Evolutionary conservation across 192 early-diverging fungal genomes (phyloP), one percentile per base, ranked within the genome.

Genomic region (Thoreauomyces humboldtii): DNA sequence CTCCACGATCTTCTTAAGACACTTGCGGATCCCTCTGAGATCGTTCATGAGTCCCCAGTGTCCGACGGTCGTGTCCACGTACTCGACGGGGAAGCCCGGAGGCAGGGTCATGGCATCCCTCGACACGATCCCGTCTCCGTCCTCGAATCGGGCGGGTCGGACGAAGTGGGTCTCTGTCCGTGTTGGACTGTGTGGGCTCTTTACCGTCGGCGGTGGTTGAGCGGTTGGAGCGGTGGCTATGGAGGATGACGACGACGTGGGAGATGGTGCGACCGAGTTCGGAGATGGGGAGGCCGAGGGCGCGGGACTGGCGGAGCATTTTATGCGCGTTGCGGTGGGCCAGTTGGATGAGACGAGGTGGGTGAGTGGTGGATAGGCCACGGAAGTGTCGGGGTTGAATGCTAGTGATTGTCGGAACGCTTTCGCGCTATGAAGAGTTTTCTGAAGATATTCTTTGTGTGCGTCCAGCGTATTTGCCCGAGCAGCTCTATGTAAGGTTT

Each of bases 21-120:
- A 60, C 41, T 21, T 2, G 22, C 58, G 37, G 1, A 60, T 45
- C 11, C 41, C 58, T 29, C 35, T 12, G 42, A 69, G 21, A 47
- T 73, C 71, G 45, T 73, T 73, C 59, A 67, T 35, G 0, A 67
- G 19, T 19, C 65, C 46, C 57, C 41, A 37, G 57, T 73, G 71
- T 28, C 58, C 51, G 7, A 55, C 33, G 1, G 17, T 15, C 12
- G 45, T 62, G 28, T 34, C 33, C 14, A 67, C 59, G 12, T 43
- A 32, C 5, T 12, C 19, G 28, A 32, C 44, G n/a, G 17, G 22
- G 44, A 58, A 73, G 19, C 71, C 71, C 2, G 27, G 24, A 29
- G 71, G 64, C 59, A 73, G 56, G 14, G 7, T 35, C 65, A 50
- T 65, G n/a, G 35, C 31, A 7, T 59, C 52, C 17, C 37, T n/a